These are phyloP conservation scores for Claviceps sp. DNA, from an alignment of 2,329 filamentous ascomycete species.

Conservation along the genomic window DNA sequence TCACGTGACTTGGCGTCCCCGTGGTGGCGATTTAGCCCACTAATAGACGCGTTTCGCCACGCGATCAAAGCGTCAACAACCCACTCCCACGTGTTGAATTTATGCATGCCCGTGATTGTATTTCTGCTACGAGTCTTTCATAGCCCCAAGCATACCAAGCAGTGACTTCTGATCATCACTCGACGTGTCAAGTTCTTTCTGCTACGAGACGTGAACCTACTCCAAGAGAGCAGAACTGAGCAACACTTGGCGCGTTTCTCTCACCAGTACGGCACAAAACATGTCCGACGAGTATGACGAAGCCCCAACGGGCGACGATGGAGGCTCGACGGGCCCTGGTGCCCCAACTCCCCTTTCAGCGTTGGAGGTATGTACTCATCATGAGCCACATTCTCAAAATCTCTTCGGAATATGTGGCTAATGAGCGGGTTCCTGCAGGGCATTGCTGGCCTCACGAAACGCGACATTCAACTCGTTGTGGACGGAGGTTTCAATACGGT, in stretches of 20 bases:
- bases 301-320: constrained; percentile 53
- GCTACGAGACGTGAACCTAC: not conserved
- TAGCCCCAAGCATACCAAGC: not conserved
- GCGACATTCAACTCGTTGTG: constrained; percentile 85
- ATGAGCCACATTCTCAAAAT: not conserved
- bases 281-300: constrained; percentile 52
- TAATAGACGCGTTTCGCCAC: constrained; percentile 18
- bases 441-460: constrained; percentile 75
- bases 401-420: not conserved
- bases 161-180: not conserved
- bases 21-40: constrained; percentile 14
- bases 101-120: not conserved
- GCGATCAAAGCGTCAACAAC: not conserved
- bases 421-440: constrained; percentile 41
- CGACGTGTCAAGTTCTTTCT: not conserved
- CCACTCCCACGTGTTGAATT: not conserved
- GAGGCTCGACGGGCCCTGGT: constrained; percentile 64
- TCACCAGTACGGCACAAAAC: constrained; percentile 1
- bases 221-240: too few species aligned
- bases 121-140: not conserved
- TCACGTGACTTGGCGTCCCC: constrained; percentile 27
- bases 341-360: constrained; percentile 82
- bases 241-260: not conserved
- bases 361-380: constrained; percentile 56
- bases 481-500: constrained; percentile 93